These are phyloP conservation scores for Carpinus fangiana DNA, from an alignment of 306 rosid species.

Conservation along the genomic window DNA sequence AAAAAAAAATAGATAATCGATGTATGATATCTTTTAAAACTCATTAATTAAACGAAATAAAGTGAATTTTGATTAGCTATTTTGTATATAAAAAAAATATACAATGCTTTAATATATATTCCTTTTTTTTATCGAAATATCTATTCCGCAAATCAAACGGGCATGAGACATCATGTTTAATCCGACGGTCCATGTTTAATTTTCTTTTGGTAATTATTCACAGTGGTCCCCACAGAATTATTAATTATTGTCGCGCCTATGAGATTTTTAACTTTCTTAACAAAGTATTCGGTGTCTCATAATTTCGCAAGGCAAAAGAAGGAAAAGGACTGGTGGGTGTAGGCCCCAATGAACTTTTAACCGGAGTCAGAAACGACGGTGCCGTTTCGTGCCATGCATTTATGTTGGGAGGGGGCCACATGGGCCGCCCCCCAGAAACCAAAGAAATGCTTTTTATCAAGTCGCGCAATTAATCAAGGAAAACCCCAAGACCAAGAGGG, in stretches of 20 bases:
- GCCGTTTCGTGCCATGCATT: not conserved
- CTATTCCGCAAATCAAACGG: too few species aligned
- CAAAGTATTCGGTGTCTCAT: not conserved
- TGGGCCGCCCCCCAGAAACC: not conserved
- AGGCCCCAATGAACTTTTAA: constrained; percentile 6
- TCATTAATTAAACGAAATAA: too few species aligned
- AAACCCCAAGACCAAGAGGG: too few species aligned
- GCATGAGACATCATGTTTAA: not conserved
- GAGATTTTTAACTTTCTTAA: not conserved
- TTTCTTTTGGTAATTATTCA: not conserved
- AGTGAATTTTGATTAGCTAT: too few species aligned
- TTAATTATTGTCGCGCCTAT: not conserved
- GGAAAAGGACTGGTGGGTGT: not conserved
- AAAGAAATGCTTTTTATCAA: not conserved
- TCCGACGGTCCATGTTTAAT: not conserved
- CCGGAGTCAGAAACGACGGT: constrained; percentile 21
- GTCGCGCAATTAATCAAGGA: not conserved
- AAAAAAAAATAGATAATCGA: too few species aligned
- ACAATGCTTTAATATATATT: too few species aligned
- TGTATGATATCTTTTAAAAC: too few species aligned
- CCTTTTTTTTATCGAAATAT: too few species aligned
- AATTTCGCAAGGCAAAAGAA: not conserved
- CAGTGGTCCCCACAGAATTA: not conserved
- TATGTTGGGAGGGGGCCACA: not conserved
- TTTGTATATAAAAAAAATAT: too few species aligned